These are phyloP conservation scores for Escovopsis sp. DNA, from an alignment of 2,329 filamentous ascomycete genomes.

Conservation along the genomic window DNA sequence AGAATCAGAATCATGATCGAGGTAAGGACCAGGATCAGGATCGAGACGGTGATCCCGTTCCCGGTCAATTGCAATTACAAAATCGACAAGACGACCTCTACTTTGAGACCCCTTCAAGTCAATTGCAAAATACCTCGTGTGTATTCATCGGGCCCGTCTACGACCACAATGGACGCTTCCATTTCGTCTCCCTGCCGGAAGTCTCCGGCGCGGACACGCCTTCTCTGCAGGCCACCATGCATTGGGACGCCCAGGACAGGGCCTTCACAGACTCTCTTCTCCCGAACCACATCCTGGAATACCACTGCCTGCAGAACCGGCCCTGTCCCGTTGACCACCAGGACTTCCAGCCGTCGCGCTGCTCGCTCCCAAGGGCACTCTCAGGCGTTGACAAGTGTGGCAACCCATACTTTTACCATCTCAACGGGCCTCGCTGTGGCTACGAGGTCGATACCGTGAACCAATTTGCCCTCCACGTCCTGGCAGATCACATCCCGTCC, in stretches of 20 bases:
- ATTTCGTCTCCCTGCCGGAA: slow-evolving; percentile 1
- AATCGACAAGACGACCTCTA: too few relatives aligned
- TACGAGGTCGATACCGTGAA: slow-evolving; percentile 14
- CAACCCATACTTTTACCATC: slow-evolving; percentile 5
- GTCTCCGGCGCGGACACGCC: too few relatives aligned
- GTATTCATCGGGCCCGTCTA: too few relatives aligned
- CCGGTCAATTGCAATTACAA: too few relatives aligned
- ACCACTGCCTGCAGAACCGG: slow-evolving; percentile 14
- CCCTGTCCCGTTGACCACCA: slow-evolving; percentile 16
- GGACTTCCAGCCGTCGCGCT: slow-evolving; percentile 11
- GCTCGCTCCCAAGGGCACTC: slow-evolving; percentile 14
- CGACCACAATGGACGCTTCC: too few relatives aligned
- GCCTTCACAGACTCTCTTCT: slow-evolving; percentile 5
- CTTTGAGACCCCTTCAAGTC: too few relatives aligned
- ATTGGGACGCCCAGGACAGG: slow-evolving; percentile 9
- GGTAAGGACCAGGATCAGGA: background rate
- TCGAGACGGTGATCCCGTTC: too few relatives aligned
- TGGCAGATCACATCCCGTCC: slow-evolving; percentile 12
- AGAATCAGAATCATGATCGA: too few relatives aligned
- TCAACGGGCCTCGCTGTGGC: slow-evolving; percentile 13
- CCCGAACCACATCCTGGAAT: slow-evolving; percentile 16
- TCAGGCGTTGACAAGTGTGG: slow-evolving; percentile 6
- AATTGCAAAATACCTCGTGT: too few relatives aligned
- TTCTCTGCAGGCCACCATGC: slow-evolving; percentile 8
- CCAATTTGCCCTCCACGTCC: slow-evolving; percentile 16